Conservation (phyloP, 106 monocot genomes). For the Posidonia australis region DNA sequence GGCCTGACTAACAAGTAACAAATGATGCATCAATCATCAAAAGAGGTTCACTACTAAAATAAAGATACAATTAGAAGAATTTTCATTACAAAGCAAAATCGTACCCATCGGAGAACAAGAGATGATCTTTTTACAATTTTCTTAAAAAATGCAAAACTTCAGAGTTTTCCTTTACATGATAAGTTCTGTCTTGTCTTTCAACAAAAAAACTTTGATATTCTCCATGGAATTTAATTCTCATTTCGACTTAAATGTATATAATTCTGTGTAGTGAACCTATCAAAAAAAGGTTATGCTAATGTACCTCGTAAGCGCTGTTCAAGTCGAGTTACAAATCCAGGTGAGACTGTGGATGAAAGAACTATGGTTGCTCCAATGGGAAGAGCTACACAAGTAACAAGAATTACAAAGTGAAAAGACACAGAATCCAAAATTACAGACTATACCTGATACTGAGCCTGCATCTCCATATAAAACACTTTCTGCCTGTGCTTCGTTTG, state of each 20-base stretch:
- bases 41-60: no score
- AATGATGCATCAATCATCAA: no score
- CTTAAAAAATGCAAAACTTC: no score
- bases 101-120: no score
- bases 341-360: slow-evolving; percentile 91
- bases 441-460: slow-evolving; percentile 69
- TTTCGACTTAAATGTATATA: neutral
- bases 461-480: slow-evolving; percentile 66
- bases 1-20: no score
- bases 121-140: no score
- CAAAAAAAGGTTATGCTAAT: neutral
- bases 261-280: neutral
- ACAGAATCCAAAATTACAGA: neutral
- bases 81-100: no score
- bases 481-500: slow-evolving; percentile 90
- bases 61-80: no score
- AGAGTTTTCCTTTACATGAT: no score
- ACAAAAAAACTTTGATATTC: no score
- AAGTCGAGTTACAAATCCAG: slow-evolving; percentile 61
- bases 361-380: slow-evolving; percentile 67
- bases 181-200: no score
- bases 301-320: slow-evolving; percentile 61
- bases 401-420: neutral
- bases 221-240: neutral
- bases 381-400: slow-evolving; percentile 39